Base-by-base conservation (phyloP, 495 filamentous ascomycete species). In the Entonaema liquescens region DNA sequence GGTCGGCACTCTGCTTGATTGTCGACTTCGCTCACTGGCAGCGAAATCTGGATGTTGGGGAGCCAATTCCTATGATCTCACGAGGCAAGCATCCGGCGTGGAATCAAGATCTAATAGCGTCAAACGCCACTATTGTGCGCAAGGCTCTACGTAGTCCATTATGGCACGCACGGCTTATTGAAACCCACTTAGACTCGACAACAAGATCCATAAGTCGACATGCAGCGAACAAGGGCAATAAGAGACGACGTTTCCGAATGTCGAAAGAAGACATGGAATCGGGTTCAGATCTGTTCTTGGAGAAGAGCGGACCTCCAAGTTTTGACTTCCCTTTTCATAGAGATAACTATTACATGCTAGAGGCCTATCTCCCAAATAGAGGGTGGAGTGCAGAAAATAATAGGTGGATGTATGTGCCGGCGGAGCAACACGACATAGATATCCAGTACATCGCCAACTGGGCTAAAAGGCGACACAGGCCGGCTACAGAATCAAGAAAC, bases 11-110 rank as follows among this genome's bases (percentile, higher is more conserved):
- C 3, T 81, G 79, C 54, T 36, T 87, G 11, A 77, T 79, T 13
- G 79, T 88, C 33, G 86, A 89, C 61, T 84, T 89, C 54, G 82
- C 82, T 7, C 77, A 83, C 68, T 89, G 84, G 83, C 87, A 87
- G 65, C 17, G 67, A 19, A 58, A 86, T 54, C 80, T 88, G 8
- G 81, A 88, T 63, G 62, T 70, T 4, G 79, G 86, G 1, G 77
- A 83, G 36, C 85, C 85, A 0, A 84, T 89, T 23, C 83, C 83
- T 3, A 81, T 82, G 29, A 80, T 87, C 5, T 74, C 79, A 0
- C 76, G 85, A 3, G 87, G 85, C 5, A 71, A 67, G 3, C 13
- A 36, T 7, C 79, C 83, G 0, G 53, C 76, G 23, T 87, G 85
- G 86, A 87, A 89, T 64, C 54, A 63, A 26, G 29, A 73, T 3